Evolutionary conservation across 768 basidiomycete genomes (phyloP), one percentile per base, ranked within the genome.

Genomic region (Podaxis sp.): DNA sequence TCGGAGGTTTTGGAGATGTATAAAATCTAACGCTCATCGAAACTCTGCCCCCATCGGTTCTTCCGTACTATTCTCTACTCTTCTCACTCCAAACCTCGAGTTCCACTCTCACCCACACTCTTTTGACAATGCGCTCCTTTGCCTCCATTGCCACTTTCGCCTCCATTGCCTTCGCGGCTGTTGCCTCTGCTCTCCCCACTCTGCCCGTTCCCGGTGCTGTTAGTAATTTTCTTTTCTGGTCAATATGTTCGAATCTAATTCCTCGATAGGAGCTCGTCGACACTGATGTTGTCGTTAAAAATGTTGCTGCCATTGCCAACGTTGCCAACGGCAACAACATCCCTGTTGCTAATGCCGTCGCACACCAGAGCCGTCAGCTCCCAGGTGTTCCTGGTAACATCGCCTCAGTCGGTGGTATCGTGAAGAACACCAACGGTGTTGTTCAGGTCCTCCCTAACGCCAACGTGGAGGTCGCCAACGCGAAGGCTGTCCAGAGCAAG

Each of bases 91-190:
- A 38, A 22, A 58, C 65, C 49, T 62, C 67, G 24, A 65, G 49
- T n/a, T 68, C 52, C 67, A 66, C 58, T 62, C 65, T 20, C 10
- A 58, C 64, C 24, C 40, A 41, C 60, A 40, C n/a, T 54, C 46
- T 53, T 58, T 64, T 52, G 22, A 44, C 33, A 52, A 63, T 57
- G 62, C 56, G 49, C 37, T 58, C 58, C 57, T 54, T 64, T 37
- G 57, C 44, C 30, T 26, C 46, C 48, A 59, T 72, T 28, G 66
- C 67, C 6, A 65, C 67, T 49, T 54, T 71, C 54, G 51, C 63
- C 13, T 63, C 65, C 11, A 58, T 68, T 37, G 67, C 54, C 33
- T 48, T 53, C 20, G 50, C 41, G 28, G 20, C 63, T 28, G 33
- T 55, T 10, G 49, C 24, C 24, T 64, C 38, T 38, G 65, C 33